Evolutionary conservation across 495 filamentous ascomycete genomes (phyloP).

Genomic region (Pseudoneurospora amorphoporcata): DNA sequence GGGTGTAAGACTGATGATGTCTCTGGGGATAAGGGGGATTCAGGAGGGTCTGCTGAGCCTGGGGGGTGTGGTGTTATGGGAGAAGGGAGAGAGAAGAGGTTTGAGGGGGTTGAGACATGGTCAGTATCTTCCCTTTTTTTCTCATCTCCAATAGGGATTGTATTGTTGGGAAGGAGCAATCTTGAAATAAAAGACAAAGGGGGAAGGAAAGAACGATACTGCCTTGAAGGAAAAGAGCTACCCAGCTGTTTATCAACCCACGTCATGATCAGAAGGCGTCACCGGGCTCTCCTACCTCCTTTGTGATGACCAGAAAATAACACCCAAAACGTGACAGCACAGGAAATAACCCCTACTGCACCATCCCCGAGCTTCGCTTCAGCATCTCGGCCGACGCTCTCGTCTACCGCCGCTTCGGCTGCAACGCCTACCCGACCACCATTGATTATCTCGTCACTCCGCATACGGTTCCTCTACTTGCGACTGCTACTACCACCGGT

Average conservation of each 20-base stretch:
- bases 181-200: not conserved
- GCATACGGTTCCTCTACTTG: not conserved
- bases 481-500: not conserved
- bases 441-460: not conserved
- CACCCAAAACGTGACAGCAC: not conserved
- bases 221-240: not conserved
- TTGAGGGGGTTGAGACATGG: not conserved
- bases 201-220: not conserved
- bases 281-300: not conserved
- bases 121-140: not conserved
- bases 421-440: not conserved
- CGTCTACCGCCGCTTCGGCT: not conserved
- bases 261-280: not conserved
- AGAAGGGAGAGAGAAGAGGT: not conserved
- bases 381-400: not conserved
- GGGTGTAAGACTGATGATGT: not conserved
- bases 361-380: not conserved
- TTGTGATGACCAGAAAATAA: not conserved
- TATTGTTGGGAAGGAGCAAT: not conserved
- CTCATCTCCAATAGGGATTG: not conserved
- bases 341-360: not conserved
- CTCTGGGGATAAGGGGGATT: not conserved
- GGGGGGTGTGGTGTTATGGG: not conserved
- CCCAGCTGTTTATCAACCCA: not conserved
- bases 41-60: not conserved